A percentile compares a stretch with the other conserved stretches of the same genome.
These are phyloP conservation scores for Kwoniella dendrophila DNA, from an alignment of 768 basidiomycete species.

Conservation along the genomic window DNA sequence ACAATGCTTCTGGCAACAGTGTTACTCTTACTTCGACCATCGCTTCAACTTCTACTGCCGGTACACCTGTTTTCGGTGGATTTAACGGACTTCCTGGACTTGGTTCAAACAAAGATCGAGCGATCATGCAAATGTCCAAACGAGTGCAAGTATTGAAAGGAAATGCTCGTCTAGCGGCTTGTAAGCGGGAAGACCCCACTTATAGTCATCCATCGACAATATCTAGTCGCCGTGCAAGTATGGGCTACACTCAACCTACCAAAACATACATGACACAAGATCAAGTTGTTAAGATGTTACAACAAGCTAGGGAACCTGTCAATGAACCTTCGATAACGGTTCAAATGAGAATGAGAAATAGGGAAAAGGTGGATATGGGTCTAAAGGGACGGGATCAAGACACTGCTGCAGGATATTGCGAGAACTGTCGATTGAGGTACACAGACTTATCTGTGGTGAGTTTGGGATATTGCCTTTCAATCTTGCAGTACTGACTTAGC, in stretches of 20 bases:
- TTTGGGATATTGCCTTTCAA: conserved; percentile 26
- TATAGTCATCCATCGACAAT: not conserved
- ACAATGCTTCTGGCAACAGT: conserved; percentile 91
- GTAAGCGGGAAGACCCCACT: conserved; percentile 12
- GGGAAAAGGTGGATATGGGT: conserved; percentile 44
- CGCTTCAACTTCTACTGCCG: conserved; percentile 64
- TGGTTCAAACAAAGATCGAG: conserved; percentile 36
- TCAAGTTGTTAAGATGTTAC: conserved; percentile 43
- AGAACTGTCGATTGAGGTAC: conserved; percentile 89
- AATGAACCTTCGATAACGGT: conserved; percentile 18
- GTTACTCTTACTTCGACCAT: conserved; percentile 88
- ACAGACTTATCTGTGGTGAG: conserved; percentile 79
- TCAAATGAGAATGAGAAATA: conserved; percentile 40
- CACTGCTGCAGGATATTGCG: conserved; percentile 90
- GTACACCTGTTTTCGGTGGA: conserved; percentile 33
- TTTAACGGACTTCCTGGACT: conserved; percentile 24
- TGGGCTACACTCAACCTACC: conserved; percentile 9
- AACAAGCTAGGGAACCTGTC: conserved; percentile 36
- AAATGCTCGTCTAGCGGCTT: conserved; percentile 38
- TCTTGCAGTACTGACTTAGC: conserved; percentile 3
- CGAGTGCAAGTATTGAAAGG: conserved; percentile 54
- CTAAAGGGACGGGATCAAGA: conserved; percentile 34
- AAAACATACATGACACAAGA: conserved; percentile 44
- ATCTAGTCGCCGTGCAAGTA: conserved; percentile 12
- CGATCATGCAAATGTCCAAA: conserved; percentile 54